These are phyloP conservation scores for Ascobolus immersus DNA, from an alignment of 495 filamentous ascomycete species.

Conservation along the genomic window DNA sequence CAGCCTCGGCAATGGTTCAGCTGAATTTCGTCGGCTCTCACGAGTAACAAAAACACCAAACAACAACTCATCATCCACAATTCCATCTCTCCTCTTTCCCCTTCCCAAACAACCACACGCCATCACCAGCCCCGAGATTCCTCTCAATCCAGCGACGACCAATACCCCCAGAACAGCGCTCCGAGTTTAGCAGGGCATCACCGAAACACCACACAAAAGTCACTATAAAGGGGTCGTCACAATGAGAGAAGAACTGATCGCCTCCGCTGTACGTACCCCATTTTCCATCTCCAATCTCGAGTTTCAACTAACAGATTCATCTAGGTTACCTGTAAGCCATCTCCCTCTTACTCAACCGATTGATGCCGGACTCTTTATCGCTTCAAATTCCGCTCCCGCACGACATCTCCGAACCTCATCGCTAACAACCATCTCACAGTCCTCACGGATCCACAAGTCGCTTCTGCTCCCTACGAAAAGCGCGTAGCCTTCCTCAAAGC, in stretches of 20 bases:
- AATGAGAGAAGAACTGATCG: constrained; percentile 62
- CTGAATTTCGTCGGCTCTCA: too few species aligned
- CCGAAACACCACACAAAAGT: too few species aligned
- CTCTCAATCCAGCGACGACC: too few species aligned
- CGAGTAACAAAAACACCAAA: too few species aligned
- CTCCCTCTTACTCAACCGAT: constrained; percentile 1
- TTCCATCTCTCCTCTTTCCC: too few species aligned
- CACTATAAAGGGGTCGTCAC: too few species aligned
- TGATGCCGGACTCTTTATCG: constrained; percentile 1
- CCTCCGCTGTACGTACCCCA: constrained; percentile 40
- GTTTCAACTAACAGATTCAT: constrained; percentile 17
- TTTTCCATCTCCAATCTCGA: background rate
- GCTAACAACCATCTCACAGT: constrained; percentile 28
- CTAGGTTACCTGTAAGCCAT: constrained; percentile 27
- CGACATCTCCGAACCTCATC: constrained; percentile 6
- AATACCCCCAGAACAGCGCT: too few species aligned
- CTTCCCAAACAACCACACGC: too few species aligned
- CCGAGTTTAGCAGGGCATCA: too few species aligned
- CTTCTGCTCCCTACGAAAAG: constrained; percentile 77
- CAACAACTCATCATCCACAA: too few species aligned
- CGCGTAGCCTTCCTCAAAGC: constrained; percentile 78
- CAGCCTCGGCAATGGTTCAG: too few species aligned
- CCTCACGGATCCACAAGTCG: constrained; percentile 74
- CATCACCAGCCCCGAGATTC: too few species aligned
- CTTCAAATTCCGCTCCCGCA: constrained; percentile 7